Evolutionary conservation across 805 yeast genomes (phyloP), one percentile per base, ranked within the genome.

Genomic region (Cyberlindnera saturnus): DNA sequence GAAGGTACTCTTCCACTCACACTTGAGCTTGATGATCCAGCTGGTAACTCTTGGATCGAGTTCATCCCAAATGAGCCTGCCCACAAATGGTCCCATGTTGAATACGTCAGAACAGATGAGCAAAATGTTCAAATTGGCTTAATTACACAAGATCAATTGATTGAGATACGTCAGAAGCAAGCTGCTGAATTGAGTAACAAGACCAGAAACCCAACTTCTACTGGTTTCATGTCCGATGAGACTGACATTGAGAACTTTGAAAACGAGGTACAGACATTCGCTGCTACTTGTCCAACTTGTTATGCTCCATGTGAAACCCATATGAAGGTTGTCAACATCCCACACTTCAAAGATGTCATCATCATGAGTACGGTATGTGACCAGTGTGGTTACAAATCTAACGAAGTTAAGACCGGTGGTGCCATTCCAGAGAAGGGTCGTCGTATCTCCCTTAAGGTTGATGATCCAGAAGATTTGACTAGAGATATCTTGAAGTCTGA

Each of bases 371-470:
- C 99, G 1, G 81, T 78, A 1, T 93, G 99, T 69, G 90, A 82
- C 29, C 67, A 77, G 49, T 93, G 99, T 68, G 99, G 98, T 32
- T 93, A 86, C 67, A 91, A 87, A 68, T 86, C 96, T 15, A 93
- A 93, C 62, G 99, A 93, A 65, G 99, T 93, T 51, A 93, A 91
- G 69, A 93, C 99, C 5, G 99, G 99, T 46, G 99, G 99, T 55
- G 95, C 84, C 8, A 83, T 93, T 38, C 97, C 99, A 29, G 83
- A 71, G 3, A 74, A 81, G 62, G 99, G 97, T 48, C 81, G 81
- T 50, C 80, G 73, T 48, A 77, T 89, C 47, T 73, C 82, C 2
- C 71, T 93, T 41, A 72, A 71, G 50, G 81, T 91, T 49, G 89
- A 85, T 46, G 98, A 91, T 52, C 64, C 71, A 46, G 96, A 88